Evolutionary conservation across 805 yeast genomes (phyloP).

Genomic region (Tanozyma kutaoensis): DNA sequence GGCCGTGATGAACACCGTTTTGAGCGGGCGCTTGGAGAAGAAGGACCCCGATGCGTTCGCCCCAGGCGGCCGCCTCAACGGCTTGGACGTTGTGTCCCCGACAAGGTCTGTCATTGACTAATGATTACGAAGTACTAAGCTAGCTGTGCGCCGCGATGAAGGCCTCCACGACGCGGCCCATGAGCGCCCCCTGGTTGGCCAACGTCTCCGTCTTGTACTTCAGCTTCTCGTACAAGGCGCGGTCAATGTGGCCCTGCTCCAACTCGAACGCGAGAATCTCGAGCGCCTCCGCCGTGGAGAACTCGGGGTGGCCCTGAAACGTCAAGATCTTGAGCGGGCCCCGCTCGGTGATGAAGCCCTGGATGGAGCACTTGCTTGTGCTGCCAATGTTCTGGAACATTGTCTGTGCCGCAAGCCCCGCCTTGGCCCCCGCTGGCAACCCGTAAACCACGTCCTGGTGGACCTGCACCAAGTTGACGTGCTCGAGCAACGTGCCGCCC

Average conservation of each 20-base stretch:
- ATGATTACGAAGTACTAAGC: not conserved
- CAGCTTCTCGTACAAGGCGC: conserved; percentile 13
- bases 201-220: conserved; percentile 15
- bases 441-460: conserved; percentile 27
- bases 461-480: conserved; percentile 21
- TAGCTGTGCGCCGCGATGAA: conserved; percentile 9
- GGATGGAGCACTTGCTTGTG: conserved; percentile 42
- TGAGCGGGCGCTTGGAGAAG: conserved; percentile 13
- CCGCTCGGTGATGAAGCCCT: conserved; percentile 42
- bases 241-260: conserved; percentile 9
- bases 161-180: conserved; percentile 22
- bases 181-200: conserved; percentile 26
- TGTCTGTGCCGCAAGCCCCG: conserved; percentile 8
- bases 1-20: conserved; percentile 18
- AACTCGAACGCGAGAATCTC: conserved; percentile 10
- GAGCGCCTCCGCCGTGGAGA: conserved; percentile 22
- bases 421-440: conserved; percentile 19
- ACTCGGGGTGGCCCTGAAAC: conserved; percentile 90
- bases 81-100: conserved; percentile 24
- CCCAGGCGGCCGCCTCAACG: conserved; percentile 24
- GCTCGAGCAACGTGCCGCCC: conserved; percentile 39
- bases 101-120: conserved; percentile 8
- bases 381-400: conserved; percentile 32
- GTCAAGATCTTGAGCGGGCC: conserved; percentile 41
- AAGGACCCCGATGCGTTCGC: no score